Percentiles rank a stretch among this genome's conserved stretches.
Conservation (phyloP, 2,329 filamentous ascomycete species). For the Reticulascus tulasneorum region DNA sequence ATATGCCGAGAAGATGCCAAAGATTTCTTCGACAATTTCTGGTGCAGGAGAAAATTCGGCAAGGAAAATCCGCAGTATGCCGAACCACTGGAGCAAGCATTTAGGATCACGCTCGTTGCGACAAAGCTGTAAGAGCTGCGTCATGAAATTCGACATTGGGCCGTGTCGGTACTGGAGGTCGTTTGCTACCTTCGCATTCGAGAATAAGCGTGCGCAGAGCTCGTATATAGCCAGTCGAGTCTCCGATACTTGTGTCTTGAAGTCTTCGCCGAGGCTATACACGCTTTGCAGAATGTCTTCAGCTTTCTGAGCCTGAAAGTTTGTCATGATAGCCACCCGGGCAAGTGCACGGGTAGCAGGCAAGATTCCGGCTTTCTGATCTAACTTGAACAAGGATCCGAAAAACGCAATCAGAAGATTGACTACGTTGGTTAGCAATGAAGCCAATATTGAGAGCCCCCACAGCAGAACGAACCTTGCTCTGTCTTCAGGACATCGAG, state of each 20-base stretch:
- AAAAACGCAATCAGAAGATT: slow-evolving; percentile 51
- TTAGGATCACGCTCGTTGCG: slow-evolving; percentile 53
- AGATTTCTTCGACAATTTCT: slow-evolving; percentile 46
- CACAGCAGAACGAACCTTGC: slow-evolving; percentile 36
- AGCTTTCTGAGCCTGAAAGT: slow-evolving; percentile 45
- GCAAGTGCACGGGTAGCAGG: slow-evolving; percentile 50
- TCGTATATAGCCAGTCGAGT: slow-evolving; percentile 51
- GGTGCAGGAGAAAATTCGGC: slow-evolving; percentile 39
- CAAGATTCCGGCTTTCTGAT: slow-evolving; percentile 56
- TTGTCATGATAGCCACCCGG: slow-evolving; percentile 44
- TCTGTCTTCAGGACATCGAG: slow-evolving; percentile 42
- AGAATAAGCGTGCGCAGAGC: slow-evolving; percentile 41
- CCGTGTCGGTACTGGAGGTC: slow-evolving; percentile 43
- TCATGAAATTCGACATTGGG: slow-evolving; percentile 41
- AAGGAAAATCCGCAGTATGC: slow-evolving; percentile 41
- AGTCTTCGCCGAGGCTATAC: slow-evolving; percentile 52
- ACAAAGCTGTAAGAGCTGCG: slow-evolving; percentile 47
- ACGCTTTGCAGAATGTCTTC: slow-evolving; percentile 46
- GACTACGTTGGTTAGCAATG: slow-evolving; percentile 30
- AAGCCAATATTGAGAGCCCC: slow-evolving; percentile 32
- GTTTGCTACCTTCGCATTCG: slow-evolving; percentile 35
- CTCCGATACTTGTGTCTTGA: slow-evolving; percentile 46
- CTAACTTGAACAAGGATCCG: slow-evolving; percentile 53
- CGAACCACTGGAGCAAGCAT: slow-evolving; percentile 56
- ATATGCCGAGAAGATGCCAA: slow-evolving; percentile 54